phyloP scores from a whole-genome alignment of 179 eudicot species.

The Amaranthus tricolor region DNA sequence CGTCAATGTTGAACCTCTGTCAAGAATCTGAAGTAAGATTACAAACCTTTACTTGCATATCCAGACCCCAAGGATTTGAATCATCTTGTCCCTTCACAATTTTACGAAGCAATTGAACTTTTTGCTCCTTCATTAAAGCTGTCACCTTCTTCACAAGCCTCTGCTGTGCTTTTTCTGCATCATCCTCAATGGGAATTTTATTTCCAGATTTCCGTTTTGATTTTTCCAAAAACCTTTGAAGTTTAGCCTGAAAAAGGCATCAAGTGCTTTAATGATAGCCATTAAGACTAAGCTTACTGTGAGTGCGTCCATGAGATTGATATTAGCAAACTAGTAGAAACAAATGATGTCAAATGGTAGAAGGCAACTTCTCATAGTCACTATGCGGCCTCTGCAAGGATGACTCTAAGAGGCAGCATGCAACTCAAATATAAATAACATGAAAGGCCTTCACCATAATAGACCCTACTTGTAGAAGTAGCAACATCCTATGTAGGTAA shows the following conservation, averaged over 20 bases:
- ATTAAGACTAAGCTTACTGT: too few species aligned
- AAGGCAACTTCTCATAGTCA: not conserved
- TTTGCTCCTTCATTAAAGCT: slow-evolving; percentile 73
- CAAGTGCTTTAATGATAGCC: not conserved
- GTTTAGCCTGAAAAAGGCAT: slow-evolving; percentile 51
- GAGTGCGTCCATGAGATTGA: not conserved
- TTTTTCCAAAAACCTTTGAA: slow-evolving; percentile 66
- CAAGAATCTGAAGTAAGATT: not conserved
- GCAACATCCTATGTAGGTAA: not conserved
- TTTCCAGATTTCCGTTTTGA: slow-evolving; percentile 47
- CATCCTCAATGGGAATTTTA: slow-evolving; percentile 31
- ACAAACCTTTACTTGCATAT: slow-evolving; percentile 78
- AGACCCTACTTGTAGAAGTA: not conserved
- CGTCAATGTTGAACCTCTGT: not conserved
- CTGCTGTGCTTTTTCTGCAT: slow-evolving; percentile 38
- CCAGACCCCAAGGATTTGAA: slow-evolving; percentile 74
- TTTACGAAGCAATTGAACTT: slow-evolving; percentile 47
- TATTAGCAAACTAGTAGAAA: not conserved
- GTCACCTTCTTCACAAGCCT: slow-evolving; percentile 57
- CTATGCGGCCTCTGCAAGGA: not conserved
- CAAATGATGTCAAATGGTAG: not conserved
- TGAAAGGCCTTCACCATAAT: not conserved
- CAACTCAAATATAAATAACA: not conserved
- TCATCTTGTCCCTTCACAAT: slow-evolving; percentile 61
- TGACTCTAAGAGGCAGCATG: not conserved